Evolutionary conservation across 2,329 filamentous ascomycete species (phyloP).

Genomic region (Nigrograna mackinnonii): DNA sequence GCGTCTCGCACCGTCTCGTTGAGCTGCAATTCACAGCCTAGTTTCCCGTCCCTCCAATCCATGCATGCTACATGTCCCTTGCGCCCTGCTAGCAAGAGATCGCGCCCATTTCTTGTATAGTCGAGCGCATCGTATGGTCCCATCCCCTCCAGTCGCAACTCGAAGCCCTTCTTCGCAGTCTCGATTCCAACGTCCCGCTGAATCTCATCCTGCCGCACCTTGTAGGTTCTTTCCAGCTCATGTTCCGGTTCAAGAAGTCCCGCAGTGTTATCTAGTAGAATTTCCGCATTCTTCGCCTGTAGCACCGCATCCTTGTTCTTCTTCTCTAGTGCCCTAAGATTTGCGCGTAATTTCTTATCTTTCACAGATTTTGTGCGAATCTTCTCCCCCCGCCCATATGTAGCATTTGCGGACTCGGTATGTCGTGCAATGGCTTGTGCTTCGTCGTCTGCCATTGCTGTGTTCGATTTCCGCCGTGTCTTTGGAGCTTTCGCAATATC

Average conservation of each 20-base stretch:
- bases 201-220: constrained; percentile 88
- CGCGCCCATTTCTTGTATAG: constrained; percentile 86
- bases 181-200: constrained; percentile 73
- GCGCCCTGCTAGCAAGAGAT: constrained; percentile 81
- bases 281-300: constrained; percentile 92
- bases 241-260: constrained; percentile 89
- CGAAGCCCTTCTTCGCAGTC: constrained; percentile 90
- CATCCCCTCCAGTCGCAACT: constrained; percentile 74
- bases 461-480: constrained; percentile 24
- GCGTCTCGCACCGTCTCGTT: constrained; percentile 88
- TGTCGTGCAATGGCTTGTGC: constrained; percentile 32
- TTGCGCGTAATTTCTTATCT: constrained; percentile 88
- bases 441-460: constrained; percentile 28
- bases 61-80: constrained; percentile 96
- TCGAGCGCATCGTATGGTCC: constrained; percentile 88
- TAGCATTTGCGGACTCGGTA: constrained; percentile 61
- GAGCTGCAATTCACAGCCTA: constrained; percentile 89
- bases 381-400: constrained; percentile 82
- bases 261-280: constrained; percentile 81
- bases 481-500: constrained; percentile 21
- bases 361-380: constrained; percentile 74
- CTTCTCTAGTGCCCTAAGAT: constrained; percentile 75
- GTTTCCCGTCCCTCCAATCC: constrained; percentile 91
- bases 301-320: constrained; percentile 82
- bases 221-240: constrained; percentile 90